These are phyloP conservation scores for Omphalea diandra DNA, from an alignment of 441 rosid genomes.

Conservation along the genomic window DNA sequence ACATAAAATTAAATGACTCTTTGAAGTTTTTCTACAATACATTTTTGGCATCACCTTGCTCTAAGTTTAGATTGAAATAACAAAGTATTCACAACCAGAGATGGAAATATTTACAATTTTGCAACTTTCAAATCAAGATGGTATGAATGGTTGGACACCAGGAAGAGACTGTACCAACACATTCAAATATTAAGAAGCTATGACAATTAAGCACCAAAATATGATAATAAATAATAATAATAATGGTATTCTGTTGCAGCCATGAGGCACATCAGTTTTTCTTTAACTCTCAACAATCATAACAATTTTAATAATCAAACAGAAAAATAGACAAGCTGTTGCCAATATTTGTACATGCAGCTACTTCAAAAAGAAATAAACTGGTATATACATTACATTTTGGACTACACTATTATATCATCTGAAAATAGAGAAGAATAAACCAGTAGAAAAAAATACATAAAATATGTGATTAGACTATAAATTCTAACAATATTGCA, in stretches of 20 bases:
- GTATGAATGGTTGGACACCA: no score
- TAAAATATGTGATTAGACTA: neutral
- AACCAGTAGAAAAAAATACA: neutral
- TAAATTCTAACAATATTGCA: conserved; percentile 11
- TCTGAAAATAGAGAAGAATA: neutral
- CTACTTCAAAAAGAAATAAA: neutral
- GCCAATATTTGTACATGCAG: neutral
- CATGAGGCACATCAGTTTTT: neutral
- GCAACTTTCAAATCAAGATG: neutral
- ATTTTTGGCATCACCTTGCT: no score
- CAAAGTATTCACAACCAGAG: neutral
- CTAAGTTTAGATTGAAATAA: neutral
- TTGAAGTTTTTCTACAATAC: neutral
- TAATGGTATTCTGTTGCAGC: neutral
- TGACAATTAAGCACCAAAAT: neutral
- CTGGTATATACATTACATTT: neutral
- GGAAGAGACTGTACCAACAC: neutral
- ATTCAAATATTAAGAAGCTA: neutral
- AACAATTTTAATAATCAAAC: neutral
- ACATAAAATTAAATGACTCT: neutral
- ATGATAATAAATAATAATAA: neutral
- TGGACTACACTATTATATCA: neutral
- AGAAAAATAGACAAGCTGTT: neutral
- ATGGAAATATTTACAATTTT: neutral
- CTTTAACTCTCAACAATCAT: neutral